Evolutionary conservation across 768 basidiomycete species (phyloP).

Genomic region (Hygrophorus pudorinus): DNA sequence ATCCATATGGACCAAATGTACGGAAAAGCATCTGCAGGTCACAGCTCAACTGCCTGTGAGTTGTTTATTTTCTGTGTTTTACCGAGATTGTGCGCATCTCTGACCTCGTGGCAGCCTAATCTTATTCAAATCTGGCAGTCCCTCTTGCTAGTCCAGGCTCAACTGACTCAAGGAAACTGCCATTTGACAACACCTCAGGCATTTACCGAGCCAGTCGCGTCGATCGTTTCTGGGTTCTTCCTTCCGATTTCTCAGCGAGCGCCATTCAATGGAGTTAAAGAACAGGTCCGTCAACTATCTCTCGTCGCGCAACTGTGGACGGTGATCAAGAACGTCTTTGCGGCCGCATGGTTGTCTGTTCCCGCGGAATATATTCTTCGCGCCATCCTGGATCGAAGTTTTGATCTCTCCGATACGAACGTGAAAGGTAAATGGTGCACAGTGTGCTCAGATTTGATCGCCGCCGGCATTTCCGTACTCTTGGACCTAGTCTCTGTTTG

Average conservation of each 20-base stretch:
- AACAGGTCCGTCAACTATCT: slow-evolving; percentile 28
- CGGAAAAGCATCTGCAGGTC: slow-evolving; percentile 8
- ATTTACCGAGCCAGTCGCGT: slow-evolving; percentile 20
- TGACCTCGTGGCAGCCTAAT: slow-evolving; percentile 19
- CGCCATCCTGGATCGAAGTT: slow-evolving; percentile 33
- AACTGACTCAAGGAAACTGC: slow-evolving; percentile 28
- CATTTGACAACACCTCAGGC: slow-evolving; percentile 25
- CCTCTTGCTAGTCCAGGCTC: slow-evolving; percentile 40
- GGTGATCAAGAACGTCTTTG: slow-evolving; percentile 39
- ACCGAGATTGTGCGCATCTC: not conserved
- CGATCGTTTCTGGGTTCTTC: slow-evolving; percentile 28
- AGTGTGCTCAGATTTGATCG: slow-evolving; percentile 39
- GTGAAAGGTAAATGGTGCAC: slow-evolving; percentile 36
- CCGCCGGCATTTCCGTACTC: slow-evolving; percentile 28
- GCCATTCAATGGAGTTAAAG: slow-evolving; percentile 5
- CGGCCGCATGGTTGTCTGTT: slow-evolving; percentile 26
- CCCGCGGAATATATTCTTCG: slow-evolving; percentile 38
- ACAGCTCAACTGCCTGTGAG: slow-evolving; percentile 7
- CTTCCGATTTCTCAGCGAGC: slow-evolving; percentile 7
- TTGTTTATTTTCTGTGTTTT: not conserved
- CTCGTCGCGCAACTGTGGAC: slow-evolving; percentile 40
- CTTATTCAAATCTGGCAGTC: slow-evolving; percentile 43
- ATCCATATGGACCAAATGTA: slow-evolving; percentile 25
- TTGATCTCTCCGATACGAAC: slow-evolving; percentile 26
- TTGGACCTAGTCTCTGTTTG: slow-evolving; percentile 23